These are phyloP conservation scores for Serendipita indica DNA, from an alignment of 768 basidiomycete species.

Conservation along the genomic window DNA sequence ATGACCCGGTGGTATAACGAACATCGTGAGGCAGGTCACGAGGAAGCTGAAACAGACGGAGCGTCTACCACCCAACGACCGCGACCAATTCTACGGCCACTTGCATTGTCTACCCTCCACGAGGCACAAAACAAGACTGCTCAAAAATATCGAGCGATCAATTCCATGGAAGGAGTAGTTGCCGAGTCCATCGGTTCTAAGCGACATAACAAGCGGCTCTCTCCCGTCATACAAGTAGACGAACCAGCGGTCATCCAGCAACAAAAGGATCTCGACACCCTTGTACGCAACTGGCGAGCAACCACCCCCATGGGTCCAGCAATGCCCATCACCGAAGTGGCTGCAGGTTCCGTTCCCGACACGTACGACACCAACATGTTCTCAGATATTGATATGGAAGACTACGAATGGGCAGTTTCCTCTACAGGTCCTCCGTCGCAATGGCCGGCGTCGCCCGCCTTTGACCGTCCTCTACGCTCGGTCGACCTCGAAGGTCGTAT, in stretches of 20 bases:
- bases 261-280: slow-evolving; percentile 35
- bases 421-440: slow-evolving; percentile 43
- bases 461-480: slow-evolving; percentile 32
- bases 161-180: not conserved
- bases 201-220: slow-evolving; percentile 21
- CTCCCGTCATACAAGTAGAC: slow-evolving; percentile 49
- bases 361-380: slow-evolving; percentile 18
- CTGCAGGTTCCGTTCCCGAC: slow-evolving; percentile 17
- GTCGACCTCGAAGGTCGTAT: slow-evolving; percentile 40
- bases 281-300: slow-evolving; percentile 54
- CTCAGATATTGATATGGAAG: slow-evolving; percentile 39
- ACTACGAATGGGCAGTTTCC: slow-evolving; percentile 56
- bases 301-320: slow-evolving; percentile 29
- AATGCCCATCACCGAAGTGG: slow-evolving; percentile 31
- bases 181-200: not conserved
- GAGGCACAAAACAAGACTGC: not conserved
- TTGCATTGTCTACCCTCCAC: not conserved
- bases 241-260: slow-evolving; percentile 36
- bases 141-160: not conserved
- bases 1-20: slow-evolving; percentile 39
- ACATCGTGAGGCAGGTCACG: slow-evolving; percentile 30
- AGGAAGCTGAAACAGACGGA: slow-evolving; percentile 22
- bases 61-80: slow-evolving; percentile 14
- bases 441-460: slow-evolving; percentile 25
- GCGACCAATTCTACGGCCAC: not conserved